Percentiles rank a stretch among this genome's conserved stretches.
These are phyloP conservation scores for Hortaea sp. DNA, from an alignment of 2,329 filamentous ascomycete species.

Conservation along the genomic window DNA sequence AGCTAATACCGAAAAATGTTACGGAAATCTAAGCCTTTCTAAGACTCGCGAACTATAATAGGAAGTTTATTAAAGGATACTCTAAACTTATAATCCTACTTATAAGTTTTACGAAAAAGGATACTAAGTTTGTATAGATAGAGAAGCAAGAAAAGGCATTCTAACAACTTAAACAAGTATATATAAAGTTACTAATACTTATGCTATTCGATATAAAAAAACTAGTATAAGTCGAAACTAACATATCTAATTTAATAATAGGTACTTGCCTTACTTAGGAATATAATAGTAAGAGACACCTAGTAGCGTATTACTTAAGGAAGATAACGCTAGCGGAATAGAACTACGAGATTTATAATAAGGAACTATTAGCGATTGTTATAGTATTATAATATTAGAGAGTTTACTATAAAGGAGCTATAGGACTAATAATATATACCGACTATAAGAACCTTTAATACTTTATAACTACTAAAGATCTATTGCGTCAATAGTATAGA, in stretches of 20 bases:
- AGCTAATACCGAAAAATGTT: slow-evolving; percentile 12
- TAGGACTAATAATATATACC: slow-evolving; percentile 11
- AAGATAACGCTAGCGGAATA: slow-evolving; percentile 15
- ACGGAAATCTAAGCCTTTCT: slow-evolving; percentile 15
- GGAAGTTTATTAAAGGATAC: slow-evolving; percentile 9
- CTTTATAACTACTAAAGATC: slow-evolving; percentile 22
- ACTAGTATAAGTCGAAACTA: slow-evolving; percentile 2
- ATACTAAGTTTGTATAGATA: slow-evolving; percentile 5
- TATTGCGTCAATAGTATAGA: slow-evolving; percentile 10
- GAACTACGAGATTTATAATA: slow-evolving; percentile 29
- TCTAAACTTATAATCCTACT: slow-evolving; percentile 4
- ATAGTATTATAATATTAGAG: slow-evolving; percentile 13
- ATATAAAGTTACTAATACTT: slow-evolving; percentile 1
- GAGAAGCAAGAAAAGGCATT: slow-evolving; percentile 1
- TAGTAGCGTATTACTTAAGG: slow-evolving; percentile 15
- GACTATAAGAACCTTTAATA: slow-evolving; percentile 22
- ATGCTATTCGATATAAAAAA: slow-evolving; percentile 6
- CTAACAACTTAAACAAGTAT: slow-evolving; percentile 2
- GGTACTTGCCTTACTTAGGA: slow-evolving; percentile 3
- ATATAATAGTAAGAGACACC: slow-evolving; percentile 3
- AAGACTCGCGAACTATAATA: slow-evolving; percentile 9
- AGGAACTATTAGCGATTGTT: slow-evolving; percentile 28
- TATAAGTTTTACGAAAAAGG: slow-evolving; percentile 6
- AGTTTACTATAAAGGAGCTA: neutral
- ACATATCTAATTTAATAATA: neutral